A percentile compares a stretch with the other conserved stretches of the same genome.
phyloP scores from a whole-genome alignment of 2,329 filamentous ascomycete species.

The Chaetothyriales sp. region DNA sequence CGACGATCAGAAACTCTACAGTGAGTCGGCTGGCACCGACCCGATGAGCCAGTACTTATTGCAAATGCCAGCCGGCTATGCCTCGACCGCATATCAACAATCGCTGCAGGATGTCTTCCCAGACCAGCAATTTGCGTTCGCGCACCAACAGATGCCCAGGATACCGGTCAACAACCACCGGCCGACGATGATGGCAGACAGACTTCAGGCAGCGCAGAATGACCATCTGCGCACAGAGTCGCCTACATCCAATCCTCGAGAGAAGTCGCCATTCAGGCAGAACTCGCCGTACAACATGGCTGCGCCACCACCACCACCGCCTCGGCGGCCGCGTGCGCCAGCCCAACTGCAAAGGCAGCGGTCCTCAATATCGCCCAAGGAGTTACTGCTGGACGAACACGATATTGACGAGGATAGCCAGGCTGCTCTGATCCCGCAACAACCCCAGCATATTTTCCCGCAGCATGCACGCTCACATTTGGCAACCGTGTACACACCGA shows the following conservation, averaged over 20 bases:
- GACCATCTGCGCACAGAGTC: slow-evolving; percentile 50
- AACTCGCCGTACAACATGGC: slow-evolving; percentile 45
- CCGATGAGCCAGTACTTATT: slow-evolving; percentile 50
- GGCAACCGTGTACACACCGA: slow-evolving; percentile 22
- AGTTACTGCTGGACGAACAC: slow-evolving; percentile 72
- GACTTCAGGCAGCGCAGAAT: slow-evolving; percentile 63
- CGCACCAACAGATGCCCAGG: slow-evolving; percentile 21
- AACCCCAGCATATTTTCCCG: slow-evolving; percentile 16
- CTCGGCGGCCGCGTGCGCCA: slow-evolving; percentile 23
- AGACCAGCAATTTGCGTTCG: slow-evolving; percentile 36
- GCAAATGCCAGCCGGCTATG: slow-evolving; percentile 42
- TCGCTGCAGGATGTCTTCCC: slow-evolving; percentile 42
- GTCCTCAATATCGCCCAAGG: slow-evolving; percentile 88
- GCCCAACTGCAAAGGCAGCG: slow-evolving; percentile 33
- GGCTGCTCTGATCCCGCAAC: slow-evolving; percentile 55
- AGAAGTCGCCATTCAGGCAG: slow-evolving; percentile 67
- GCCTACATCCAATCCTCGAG: slow-evolving; percentile 40
- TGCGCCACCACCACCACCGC: slow-evolving; percentile 26
- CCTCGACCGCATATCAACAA: slow-evolving; percentile 30
- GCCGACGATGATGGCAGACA: slow-evolving; percentile 53
- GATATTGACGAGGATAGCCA: slow-evolving; percentile 52
- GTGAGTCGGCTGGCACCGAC: slow-evolving; percentile 32
- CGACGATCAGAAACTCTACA: slow-evolving; percentile 39
- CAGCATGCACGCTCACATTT: slow-evolving; percentile 6
- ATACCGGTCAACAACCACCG: slow-evolving; percentile 34